Evolutionary conservation across 768 basidiomycete species (phyloP), one percentile per base, ranked within the genome.

Genomic region (Amanita pseudoporphyria): DNA sequence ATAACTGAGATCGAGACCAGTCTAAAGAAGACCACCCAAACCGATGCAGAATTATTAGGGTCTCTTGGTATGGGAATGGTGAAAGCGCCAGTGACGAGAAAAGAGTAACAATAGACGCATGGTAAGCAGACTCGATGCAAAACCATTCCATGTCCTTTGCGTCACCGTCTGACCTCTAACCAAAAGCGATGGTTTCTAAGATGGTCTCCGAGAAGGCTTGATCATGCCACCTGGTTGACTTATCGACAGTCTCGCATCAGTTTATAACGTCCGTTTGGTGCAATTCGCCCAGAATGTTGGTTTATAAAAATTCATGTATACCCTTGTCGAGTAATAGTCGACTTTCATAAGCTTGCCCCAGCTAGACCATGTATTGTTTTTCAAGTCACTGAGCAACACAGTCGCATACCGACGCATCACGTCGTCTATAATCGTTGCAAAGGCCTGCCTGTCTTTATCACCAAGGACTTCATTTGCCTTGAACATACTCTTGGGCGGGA

Each of bases 201-300:
- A 72, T 61, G 0, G 58, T 53, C 53, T 72, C 70, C 1, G 64
- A 53, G 33, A 71, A 55, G 14, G 60, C 60, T 0, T 59, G 58
- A 50, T 72, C 66, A 53, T 63, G 72, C 51, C 55, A 61, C 1
- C 62, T 63, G 3, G 61, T 60, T 24, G 53, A 58, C 13, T 56
- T 58, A 31, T 59, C 62, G 12, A 71, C 61, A 9, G 64, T 67
- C 45, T 66, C 64, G 51, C 56, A 52, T 59, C 65, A 72, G 51
- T 67, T 63, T 26, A 70, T 22, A 21, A 40, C 39, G 21, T 9
- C 7, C 3, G 16, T 40, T 6, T 18, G 39, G 1, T 16, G 36
- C 9, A 19, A 3, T 12, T 9, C 10, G 19, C 36, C 19, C 19
- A 13, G 36, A 10, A n/a, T n/a, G n/a, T n/a, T n/a, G n/a, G n/a